Evolutionary conservation across 345 rosid genomes (phyloP), one percentile per base, ranked within the genome.

Genomic region (Eucalyptus virginea): DNA sequence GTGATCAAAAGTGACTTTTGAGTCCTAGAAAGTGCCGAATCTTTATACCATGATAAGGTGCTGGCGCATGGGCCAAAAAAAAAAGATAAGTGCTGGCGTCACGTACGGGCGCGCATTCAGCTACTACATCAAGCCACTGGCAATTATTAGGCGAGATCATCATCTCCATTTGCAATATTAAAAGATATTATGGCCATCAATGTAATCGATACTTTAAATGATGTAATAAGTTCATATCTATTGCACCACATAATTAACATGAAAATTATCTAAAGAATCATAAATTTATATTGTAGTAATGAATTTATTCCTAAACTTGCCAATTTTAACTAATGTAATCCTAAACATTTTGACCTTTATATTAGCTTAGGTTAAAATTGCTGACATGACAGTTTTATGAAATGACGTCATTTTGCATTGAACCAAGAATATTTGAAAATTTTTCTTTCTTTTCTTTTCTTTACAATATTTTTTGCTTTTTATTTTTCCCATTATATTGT

Each of bases 401-500:
- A 65, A 65, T 17, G 11, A 4, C 3, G 3, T 65, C 37, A 0
- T 65, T n/a, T 65, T 65, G 40, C 21, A 30, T 62, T 2, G 40
- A 65, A 65, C 2, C 2, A 3, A 65, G 40, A n/a, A 16, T n/a
- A 15, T 65, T 4, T 65, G 2, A 65, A n/a, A n/a, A 4, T 0
- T 0, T 15, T 15, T 15, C 8, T n/a, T 15, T 65, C 18, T 65
- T 4, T 15, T 4, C 0, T n/a, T 17, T 15, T n/a, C 5, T 65
- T 52, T 19, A 52, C 10, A 52, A 52, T 52, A 52, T 8, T 19
- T 52, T 52, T 52, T 52, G 2, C 17, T 7, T 65, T 62, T 62
- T 21, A 52, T 12, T 12, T 60, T 12, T 12, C 34, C 17, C 4
- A 28, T 60, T 60, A 12, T 28, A 60, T 60, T 60, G 34, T 60